phyloP scores from a whole-genome alignment of 768 basidiomycete species.

The Leccinum truebloodii region DNA sequence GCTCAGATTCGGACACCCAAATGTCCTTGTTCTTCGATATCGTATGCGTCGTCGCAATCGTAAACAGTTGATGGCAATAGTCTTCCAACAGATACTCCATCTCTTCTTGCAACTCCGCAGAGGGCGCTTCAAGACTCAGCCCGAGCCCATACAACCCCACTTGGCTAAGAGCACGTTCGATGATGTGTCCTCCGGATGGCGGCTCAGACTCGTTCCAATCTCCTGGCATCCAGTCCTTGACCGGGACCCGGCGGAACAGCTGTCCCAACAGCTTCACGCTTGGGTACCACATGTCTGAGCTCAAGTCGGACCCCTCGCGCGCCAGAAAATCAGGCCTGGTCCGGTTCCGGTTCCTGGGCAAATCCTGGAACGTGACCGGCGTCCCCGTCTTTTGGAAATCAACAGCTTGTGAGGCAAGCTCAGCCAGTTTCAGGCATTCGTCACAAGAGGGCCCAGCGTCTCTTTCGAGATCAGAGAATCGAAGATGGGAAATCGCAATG shows the following conservation, averaged over 20 bases:
- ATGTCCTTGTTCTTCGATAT: slow-evolving; percentile 38
- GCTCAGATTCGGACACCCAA: slow-evolving; percentile 41
- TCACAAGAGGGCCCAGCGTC: slow-evolving; percentile 24
- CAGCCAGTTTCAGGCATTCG: slow-evolving; percentile 44
- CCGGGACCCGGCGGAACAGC: slow-evolving; percentile 46
- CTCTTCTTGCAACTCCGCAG: slow-evolving; percentile 35
- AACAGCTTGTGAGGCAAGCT: slow-evolving; percentile 48
- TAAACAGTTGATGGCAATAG: slow-evolving; percentile 35
- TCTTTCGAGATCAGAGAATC: slow-evolving; percentile 43
- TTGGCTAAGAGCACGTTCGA: slow-evolving; percentile 28
- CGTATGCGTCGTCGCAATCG: slow-evolving; percentile 39
- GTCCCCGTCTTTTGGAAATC: slow-evolving; percentile 50
- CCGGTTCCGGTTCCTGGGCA: slow-evolving; percentile 33
- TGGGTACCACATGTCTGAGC: slow-evolving; percentile 34
- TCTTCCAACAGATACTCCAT: slow-evolving; percentile 39
- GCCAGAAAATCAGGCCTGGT: slow-evolving; percentile 46
- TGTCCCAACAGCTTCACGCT: slow-evolving; percentile 45
- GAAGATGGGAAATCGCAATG: slow-evolving; percentile 45
- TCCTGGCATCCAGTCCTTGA: slow-evolving; percentile 33
- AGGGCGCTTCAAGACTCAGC: slow-evolving; percentile 25
- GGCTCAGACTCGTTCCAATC: slow-evolving; percentile 18
- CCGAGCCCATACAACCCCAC: slow-evolving; percentile 35
- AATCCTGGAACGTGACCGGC: slow-evolving; percentile 36
- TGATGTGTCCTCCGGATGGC: slow-evolving; percentile 30
- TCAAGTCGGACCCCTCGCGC: slow-evolving; percentile 37